Evolutionary conservation across 2,329 filamentous ascomycete genomes (phyloP), one percentile per base, ranked within the genome.

Genomic region (Lecanicillium sp.): DNA sequence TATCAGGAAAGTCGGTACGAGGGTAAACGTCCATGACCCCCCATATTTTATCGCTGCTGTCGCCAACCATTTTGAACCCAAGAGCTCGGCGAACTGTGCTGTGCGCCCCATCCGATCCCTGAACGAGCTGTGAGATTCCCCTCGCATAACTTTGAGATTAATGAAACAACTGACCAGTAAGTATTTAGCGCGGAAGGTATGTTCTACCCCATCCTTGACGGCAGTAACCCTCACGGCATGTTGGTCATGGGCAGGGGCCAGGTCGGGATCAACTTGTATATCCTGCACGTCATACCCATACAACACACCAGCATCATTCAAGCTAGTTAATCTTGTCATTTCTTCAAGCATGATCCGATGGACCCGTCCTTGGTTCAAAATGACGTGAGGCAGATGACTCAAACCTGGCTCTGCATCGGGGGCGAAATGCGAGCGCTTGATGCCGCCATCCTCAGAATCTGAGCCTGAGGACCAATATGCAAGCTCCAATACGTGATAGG

Each of bases 1-100:
- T 76, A 46, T 84, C 78, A 0, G 77, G 77, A 42, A 80, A 81
- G 44, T 72, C 59, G 2, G 77, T 80, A 22, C 60, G 64, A 1
- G 70, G 66, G 18, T 72, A 70, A 11, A 77, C 52, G 46, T 79
- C 75, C 50, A 77, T 71, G 3, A 76, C 72, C 1, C 72, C 71
- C 71, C 66, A 78, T 40, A 79, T 64, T 0, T 70, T 65, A 48
- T 79, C 72, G 27, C 59, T 69, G 39, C 64, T 71, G 49, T 79
- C 75, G 22, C 75, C 78, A 0, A 79, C 42, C 77, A 82, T 81
- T 18, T 64, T 65, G 36, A 69, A 69, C 2, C 71, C 69, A 3
- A 77, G 60, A 0, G 66, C 65, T 38, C 63, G 66, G 12, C 74
- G 65, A 4, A 77, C 61, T 3, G 57, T 58, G 22, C 69, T 74